A percentile compares a stretch with the other conserved stretches of the same genome.
Conservation (phyloP, 1,284 basidiomycete species). For the Melampsora occidentalis region DNA sequence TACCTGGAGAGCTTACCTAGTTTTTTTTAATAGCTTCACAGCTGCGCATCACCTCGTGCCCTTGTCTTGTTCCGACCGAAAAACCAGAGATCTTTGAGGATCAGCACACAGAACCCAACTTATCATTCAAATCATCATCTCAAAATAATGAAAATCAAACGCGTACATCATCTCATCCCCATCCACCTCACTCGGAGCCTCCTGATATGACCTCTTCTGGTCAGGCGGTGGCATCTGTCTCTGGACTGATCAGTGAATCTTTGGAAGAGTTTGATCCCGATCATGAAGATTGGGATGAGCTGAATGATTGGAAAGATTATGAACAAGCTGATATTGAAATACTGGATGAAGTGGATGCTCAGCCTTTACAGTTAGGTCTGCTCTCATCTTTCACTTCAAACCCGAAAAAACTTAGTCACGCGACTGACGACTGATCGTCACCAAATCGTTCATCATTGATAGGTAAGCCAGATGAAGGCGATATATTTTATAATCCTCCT, state of each 20-base stretch:
- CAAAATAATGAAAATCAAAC: background rate
- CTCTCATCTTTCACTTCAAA: background rate
- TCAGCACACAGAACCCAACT: background rate
- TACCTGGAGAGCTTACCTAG: background rate
- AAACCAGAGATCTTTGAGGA: background rate
- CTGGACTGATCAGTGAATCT: background rate
- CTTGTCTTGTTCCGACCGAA: background rate
- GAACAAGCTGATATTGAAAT: conserved; percentile 27
- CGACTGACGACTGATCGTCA: background rate
- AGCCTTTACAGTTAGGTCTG: background rate
- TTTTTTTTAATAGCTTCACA: background rate
- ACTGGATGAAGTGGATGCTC: conserved; percentile 11
- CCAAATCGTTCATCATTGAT: background rate
- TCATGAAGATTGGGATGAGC: conserved; percentile 14
- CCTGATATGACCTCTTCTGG: background rate
- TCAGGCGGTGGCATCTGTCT: background rate
- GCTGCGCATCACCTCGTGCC: background rate
- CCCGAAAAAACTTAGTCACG: background rate
- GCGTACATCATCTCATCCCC: background rate
- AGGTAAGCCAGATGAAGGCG: background rate
- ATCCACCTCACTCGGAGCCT: background rate
- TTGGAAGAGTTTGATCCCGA: background rate
- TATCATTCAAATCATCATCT: background rate
- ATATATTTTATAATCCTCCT: background rate
- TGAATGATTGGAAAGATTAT: conserved; percentile 30